phyloP scores from a whole-genome alignment of 768 basidiomycete genomes.

The Lactarius hengduanensis region DNA sequence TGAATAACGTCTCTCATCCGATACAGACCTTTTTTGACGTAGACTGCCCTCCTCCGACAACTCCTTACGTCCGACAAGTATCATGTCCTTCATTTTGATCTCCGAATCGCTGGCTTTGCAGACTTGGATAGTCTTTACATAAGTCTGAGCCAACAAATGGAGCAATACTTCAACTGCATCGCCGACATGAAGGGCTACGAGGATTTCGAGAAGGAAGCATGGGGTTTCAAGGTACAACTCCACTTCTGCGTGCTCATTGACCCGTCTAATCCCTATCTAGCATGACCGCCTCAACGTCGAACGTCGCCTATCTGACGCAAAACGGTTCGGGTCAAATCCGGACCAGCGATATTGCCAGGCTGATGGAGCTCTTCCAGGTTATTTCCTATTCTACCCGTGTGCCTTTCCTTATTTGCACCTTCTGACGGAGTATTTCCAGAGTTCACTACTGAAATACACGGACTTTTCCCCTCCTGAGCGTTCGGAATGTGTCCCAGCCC shows the following conservation, averaged over 20 bases:
- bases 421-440: conserved; percentile 29
- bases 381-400: conserved; percentile 3
- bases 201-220: conserved; percentile 71
- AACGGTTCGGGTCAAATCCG: conserved; percentile 49
- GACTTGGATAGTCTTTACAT: conserved; percentile 75
- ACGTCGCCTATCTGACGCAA: conserved; percentile 51
- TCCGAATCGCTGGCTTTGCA: conserved; percentile 81
- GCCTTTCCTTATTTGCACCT: not conserved
- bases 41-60: conserved; percentile 80
- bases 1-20: not conserved
- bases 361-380: conserved; percentile 85
- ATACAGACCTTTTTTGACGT: conserved; percentile 4
- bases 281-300: conserved; percentile 76
- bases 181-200: conserved; percentile 60
- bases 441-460: conserved; percentile 35
- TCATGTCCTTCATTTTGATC: conserved; percentile 81
- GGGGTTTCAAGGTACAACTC: conserved; percentile 67
- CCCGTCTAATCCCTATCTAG: conserved; percentile 38
- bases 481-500: conserved; percentile 9
- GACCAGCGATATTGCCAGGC: conserved; percentile 75
- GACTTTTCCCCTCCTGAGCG: conserved; percentile 31
- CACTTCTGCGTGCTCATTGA: not conserved
- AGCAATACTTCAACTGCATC: conserved; percentile 71
- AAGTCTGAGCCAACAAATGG: conserved; percentile 78
- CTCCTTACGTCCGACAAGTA: conserved; percentile 66